Evolutionary conservation across 805 yeast species (phyloP).

Genomic region (Candida ficus): DNA sequence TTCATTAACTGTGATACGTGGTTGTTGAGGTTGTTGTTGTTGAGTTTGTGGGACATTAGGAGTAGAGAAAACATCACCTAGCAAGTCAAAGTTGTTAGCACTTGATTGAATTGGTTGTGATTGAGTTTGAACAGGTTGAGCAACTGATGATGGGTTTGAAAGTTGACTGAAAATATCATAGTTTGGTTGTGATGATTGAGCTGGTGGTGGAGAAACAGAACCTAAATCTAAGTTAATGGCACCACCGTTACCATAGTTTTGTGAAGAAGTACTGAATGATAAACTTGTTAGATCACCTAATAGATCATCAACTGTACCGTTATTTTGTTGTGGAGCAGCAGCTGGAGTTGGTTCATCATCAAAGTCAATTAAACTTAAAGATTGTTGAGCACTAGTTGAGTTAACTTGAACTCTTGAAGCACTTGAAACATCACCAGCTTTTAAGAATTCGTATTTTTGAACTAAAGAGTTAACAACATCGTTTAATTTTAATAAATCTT

Average conservation of each 20-base stretch:
- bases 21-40: slow-evolving; percentile 14
- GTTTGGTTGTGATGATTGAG: slow-evolving; percentile 20
- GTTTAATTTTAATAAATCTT: slow-evolving; percentile 60
- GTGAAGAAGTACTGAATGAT: slow-evolving; percentile 29
- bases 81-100: slow-evolving; percentile 16
- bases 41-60: slow-evolving; percentile 2
- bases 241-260: slow-evolving; percentile 48
- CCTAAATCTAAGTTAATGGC: slow-evolving; percentile 39
- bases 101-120: slow-evolving; percentile 15
- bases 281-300: slow-evolving; percentile 66
- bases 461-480: slow-evolving; percentile 70
- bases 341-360: slow-evolving; percentile 39
- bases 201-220: slow-evolving; percentile 24
- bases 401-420: slow-evolving; percentile 46
- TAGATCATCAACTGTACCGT: slow-evolving; percentile 55
- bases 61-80: slow-evolving; percentile 18
- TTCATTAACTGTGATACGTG: slow-evolving; percentile 33
- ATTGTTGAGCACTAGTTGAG: slow-evolving; percentile 26
- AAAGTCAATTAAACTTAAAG: slow-evolving; percentile 65
- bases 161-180: slow-evolving; percentile 22
- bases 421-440: slow-evolving; percentile 53
- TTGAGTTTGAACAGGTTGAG: slow-evolving; percentile 5
- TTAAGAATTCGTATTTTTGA: slow-evolving; percentile 59
- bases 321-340: slow-evolving; percentile 27
- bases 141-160: slow-evolving; percentile 12